Conservation (phyloP, 176 grass and related monocot genomes). For the Melocanna baccifera region DNA sequence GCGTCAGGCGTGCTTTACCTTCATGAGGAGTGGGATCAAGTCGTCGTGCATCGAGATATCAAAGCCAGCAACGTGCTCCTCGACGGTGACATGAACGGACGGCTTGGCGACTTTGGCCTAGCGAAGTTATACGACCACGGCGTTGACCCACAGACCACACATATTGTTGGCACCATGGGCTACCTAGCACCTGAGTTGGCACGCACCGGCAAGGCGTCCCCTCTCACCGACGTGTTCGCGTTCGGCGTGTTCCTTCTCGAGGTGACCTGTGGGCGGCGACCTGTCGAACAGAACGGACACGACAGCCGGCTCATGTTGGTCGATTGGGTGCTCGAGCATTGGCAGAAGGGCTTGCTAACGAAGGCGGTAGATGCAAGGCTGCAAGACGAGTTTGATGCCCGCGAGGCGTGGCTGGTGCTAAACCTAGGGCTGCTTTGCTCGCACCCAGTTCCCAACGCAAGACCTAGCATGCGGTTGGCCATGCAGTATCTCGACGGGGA, state of each 20-base stretch:
- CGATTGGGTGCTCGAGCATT: constrained; percentile 5
- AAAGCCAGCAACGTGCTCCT: background rate
- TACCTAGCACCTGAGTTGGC: no score
- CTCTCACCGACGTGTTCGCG: constrained; percentile 29
- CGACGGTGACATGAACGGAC: background rate
- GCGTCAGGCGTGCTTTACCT: constrained; percentile 25
- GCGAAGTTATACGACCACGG: constrained; percentile 39
- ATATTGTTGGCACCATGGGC: constrained; percentile 14
- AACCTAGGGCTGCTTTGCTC: constrained; percentile 30
- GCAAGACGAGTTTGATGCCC: background rate
- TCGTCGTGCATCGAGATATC: background rate
- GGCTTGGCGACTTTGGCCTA: constrained; percentile 37
- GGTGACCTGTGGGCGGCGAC: constrained; percentile 16
- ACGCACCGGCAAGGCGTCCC: no score
- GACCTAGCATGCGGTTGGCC: constrained; percentile 29
- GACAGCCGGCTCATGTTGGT: background rate
- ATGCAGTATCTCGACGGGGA: constrained; percentile 20
- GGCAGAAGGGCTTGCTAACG: background rate
- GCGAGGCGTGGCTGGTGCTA: constrained; percentile 28
- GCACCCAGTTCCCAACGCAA: background rate
- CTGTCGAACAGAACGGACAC: background rate
- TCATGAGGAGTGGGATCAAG: constrained; percentile 38
- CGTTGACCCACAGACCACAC: constrained; percentile 21
- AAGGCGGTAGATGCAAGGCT: background rate
- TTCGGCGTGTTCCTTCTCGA: constrained; percentile 34